Evolutionary conservation across 495 filamentous ascomycete genomes (phyloP).

Genomic region (Aspergillus bertholletiae): DNA sequence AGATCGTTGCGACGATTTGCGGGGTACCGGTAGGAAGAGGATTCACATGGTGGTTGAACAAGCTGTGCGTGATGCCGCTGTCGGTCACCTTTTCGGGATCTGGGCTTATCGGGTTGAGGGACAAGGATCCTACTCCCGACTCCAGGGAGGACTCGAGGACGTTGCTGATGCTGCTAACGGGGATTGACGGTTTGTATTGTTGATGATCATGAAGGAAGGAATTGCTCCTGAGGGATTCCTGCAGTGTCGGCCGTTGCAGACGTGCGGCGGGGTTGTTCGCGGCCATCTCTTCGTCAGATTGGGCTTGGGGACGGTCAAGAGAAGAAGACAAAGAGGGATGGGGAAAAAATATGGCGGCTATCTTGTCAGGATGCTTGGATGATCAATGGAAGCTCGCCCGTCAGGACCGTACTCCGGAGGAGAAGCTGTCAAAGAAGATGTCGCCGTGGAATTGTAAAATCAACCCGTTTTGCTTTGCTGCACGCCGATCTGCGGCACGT

Average conservation of each 20-base stretch:
- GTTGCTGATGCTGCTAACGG: constrained; percentile 39
- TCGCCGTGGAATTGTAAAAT: background rate
- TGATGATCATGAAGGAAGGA: constrained; percentile 72
- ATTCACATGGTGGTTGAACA: constrained; percentile 38
- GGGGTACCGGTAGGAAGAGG: constrained; percentile 34
- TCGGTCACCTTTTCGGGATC: constrained; percentile 43
- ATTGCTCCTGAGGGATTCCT: constrained; percentile 56
- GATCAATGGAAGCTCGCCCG: constrained; percentile 12
- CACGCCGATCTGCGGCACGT: constrained; percentile 15
- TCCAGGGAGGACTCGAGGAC: constrained; percentile 30
- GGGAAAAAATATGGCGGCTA: background rate
- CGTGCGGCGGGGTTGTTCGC: constrained; percentile 26
- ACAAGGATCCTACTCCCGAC: constrained; percentile 15
- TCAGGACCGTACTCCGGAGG: constrained; percentile 7
- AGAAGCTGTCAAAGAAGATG: constrained; percentile 3
- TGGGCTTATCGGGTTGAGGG: constrained; percentile 39
- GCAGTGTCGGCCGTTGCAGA: constrained; percentile 37
- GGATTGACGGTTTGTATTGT: constrained; percentile 62
- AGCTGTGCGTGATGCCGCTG: constrained; percentile 42
- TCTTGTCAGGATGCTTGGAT: background rate
- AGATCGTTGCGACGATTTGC: constrained; percentile 44
- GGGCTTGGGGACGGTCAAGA: background rate
- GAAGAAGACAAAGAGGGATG: background rate
- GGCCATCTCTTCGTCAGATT: constrained; percentile 23
- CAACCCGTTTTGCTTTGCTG: constrained; percentile 1